phyloP scores from a whole-genome alignment of 2,329 filamentous ascomycete species.

The Coleophoma eucalyptorum region DNA sequence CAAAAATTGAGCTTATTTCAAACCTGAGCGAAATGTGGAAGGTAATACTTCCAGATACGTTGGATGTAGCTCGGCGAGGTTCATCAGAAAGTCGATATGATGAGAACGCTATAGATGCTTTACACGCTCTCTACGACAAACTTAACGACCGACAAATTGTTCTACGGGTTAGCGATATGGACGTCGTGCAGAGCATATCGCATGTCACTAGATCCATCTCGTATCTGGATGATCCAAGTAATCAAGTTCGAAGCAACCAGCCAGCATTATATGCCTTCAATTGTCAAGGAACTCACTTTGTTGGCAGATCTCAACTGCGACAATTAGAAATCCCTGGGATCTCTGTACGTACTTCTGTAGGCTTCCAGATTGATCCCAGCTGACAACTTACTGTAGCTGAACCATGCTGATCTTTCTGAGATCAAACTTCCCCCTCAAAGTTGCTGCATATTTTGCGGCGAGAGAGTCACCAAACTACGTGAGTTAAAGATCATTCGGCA shows the following conservation, averaged over 20 bases:
- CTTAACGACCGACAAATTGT: slow-evolving; percentile 31
- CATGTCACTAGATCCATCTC: slow-evolving; percentile 31
- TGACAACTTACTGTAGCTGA: slow-evolving; percentile 9
- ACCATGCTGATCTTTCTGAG: slow-evolving; percentile 12
- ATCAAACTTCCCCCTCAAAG: slow-evolving; percentile 23
- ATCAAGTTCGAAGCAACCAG: slow-evolving; percentile 21
- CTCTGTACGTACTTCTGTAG: slow-evolving; percentile 18
- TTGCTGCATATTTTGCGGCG: slow-evolving; percentile 29
- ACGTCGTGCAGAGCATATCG: slow-evolving; percentile 31
- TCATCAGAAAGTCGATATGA: slow-evolving; percentile 21
- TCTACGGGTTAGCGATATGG: slow-evolving; percentile 35
- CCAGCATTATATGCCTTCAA: slow-evolving; percentile 33
- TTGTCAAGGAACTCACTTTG: slow-evolving; percentile 31
- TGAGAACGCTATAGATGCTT: slow-evolving; percentile 31
- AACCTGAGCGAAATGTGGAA: slow-evolving; percentile 32
- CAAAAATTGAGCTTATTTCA: slow-evolving; percentile 30
- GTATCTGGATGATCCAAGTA: slow-evolving; percentile 30
- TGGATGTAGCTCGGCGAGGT: slow-evolving; percentile 22
- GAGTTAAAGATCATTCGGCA: slow-evolving; percentile 31
- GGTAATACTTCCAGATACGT: slow-evolving; percentile 33
- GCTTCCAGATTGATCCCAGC: not conserved
- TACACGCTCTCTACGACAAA: slow-evolving; percentile 30
- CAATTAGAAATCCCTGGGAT: slow-evolving; percentile 21
- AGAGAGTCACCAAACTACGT: slow-evolving; percentile 29
- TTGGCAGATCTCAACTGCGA: slow-evolving; percentile 31